Base-by-base conservation (phyloP, 306 rosid genomes). In the Lupinus albus region DNA sequence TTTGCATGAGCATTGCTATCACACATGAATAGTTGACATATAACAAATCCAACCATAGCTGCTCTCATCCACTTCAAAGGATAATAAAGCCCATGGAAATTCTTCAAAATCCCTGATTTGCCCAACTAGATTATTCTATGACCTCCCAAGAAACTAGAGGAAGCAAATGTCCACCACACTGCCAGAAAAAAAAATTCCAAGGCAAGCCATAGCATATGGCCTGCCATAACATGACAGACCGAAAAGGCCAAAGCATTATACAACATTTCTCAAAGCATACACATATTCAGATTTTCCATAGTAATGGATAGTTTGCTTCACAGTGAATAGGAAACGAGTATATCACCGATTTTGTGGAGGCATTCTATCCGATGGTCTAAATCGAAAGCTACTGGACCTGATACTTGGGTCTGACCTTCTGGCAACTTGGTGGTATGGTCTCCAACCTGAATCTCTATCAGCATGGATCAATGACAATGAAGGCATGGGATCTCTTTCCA, bases 401-500 rank as follows among this genome's bases (percentile, higher is more conserved):
- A 47, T 73, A 62, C 75, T 62, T 0, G 87, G 63, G 57, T 92
- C 96, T 74, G 96, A 68, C 33, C 89, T 82, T 36, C 85, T 41
- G 11, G 76, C 72, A 11, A 76, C 78, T 54, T 87, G 96, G 83
- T 89, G 93, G 84, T 89, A 76, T 35, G 89, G 61, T 50, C 91
- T 85, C 96, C 96, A 89, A 30, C 83, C 86, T 16, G 83, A 61
- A 63, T 89, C 98, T 82, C 98, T 81, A 65, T 89, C 96, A 5
- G 70, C 69, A 77, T 81, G 97, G 79, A 61, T 71, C 75, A 78
- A 63, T 0, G 92, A 77, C 60, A 83, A 82, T 2, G 89, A 71
- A 11, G 96, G 84, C 68, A 84, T 62, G 69, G 83, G 89, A 16
- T 90, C 97, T 82, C 97, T 79, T 59, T 94, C 97, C 99, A 97